phyloP scores from a whole-genome alignment of 2,329 filamentous ascomycete genomes.

The Paraphaeosphaeria minitans region DNA sequence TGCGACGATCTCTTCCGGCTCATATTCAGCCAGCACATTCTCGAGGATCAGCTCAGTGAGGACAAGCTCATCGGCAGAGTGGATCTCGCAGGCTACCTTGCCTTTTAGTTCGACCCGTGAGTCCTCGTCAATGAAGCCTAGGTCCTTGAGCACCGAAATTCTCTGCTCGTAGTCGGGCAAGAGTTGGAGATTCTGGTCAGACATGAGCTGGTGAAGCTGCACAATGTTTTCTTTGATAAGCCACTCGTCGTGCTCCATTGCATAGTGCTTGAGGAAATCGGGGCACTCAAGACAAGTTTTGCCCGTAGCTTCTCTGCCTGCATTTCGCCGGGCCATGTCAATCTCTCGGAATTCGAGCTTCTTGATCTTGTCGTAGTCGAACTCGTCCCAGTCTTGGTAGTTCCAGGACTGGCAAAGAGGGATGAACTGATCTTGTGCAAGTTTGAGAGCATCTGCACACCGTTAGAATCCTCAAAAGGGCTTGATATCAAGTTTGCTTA shows the following conservation, averaged over 20 bases:
- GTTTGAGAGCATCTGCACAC: constrained; percentile 53
- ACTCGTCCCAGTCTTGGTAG: constrained; percentile 77
- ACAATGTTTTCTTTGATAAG: constrained; percentile 92
- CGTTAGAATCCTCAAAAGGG: constrained; percentile 16
- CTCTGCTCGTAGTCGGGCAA: constrained; percentile 97
- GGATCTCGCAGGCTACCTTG: constrained; percentile 97
- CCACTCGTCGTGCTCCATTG: constrained; percentile 97
- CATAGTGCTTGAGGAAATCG: constrained; percentile 87
- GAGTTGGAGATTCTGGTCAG: constrained; percentile 93
- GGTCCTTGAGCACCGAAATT: constrained; percentile 86
- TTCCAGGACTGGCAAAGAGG: constrained; percentile 76
- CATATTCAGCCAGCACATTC: constrained; percentile 93
- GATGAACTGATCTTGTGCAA: constrained; percentile 71
- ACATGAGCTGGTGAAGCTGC: constrained; percentile 84
- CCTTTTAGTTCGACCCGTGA: constrained; percentile 93
- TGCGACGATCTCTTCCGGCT: constrained; percentile 94
- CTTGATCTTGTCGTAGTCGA: constrained; percentile 80
- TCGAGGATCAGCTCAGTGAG: constrained; percentile 95
- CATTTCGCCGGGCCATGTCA: constrained; percentile 70
- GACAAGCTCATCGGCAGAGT: constrained; percentile 94
- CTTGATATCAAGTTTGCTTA: constrained; percentile 44
- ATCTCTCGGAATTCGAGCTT: constrained; percentile 82
- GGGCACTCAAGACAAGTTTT: constrained; percentile 73
- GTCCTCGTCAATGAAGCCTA: constrained; percentile 87
- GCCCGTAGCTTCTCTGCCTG: constrained; percentile 66